phyloP scores from a whole-genome alignment of 768 basidiomycete genomes.

The Rhodotorula sphaerocarpa region DNA sequence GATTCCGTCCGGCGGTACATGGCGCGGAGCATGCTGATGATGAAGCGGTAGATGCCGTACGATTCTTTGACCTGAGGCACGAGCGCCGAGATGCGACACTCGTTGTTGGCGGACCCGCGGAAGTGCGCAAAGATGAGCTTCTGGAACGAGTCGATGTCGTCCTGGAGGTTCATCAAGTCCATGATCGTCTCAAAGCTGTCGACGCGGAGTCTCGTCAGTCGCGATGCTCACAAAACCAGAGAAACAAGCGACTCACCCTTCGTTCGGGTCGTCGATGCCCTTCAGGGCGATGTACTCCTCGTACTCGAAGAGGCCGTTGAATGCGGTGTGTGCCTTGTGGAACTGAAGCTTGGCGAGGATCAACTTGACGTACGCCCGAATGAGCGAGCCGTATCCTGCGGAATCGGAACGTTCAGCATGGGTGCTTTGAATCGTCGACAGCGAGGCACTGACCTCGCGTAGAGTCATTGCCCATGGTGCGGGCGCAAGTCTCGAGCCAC shows the following conservation, averaged over 20 bases:
- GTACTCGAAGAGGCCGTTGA: slow-evolving; percentile 98
- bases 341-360: slow-evolving; percentile 90
- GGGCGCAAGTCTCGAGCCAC: slow-evolving; percentile 94
- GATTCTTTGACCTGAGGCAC: slow-evolving; percentile 98
- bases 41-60: slow-evolving; percentile 97
- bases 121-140: slow-evolving; percentile 96
- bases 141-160: slow-evolving; percentile 98
- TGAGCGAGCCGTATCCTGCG: slow-evolving; percentile 81
- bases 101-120: slow-evolving; percentile 80
- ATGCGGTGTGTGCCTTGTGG: slow-evolving; percentile 89
- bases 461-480: slow-evolving; percentile 73
- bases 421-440: background rate
- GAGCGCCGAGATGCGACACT: slow-evolving; percentile 89
- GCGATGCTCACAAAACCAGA: too few relatives aligned
- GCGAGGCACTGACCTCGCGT: slow-evolving; percentile 55
- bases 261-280: slow-evolving; percentile 96
- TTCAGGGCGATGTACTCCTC: slow-evolving; percentile 96
- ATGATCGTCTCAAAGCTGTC: slow-evolving; percentile 90
- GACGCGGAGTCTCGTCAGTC: background rate
- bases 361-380: slow-evolving; percentile 92
- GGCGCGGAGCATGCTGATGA: slow-evolving; percentile 95
- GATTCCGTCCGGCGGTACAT: slow-evolving; percentile 91
- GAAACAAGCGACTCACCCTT: too few relatives aligned
- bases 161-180: slow-evolving; percentile 94
- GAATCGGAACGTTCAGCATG: background rate